Evolutionary conservation across 257 asterid genomes (phyloP), one percentile per base, ranked within the genome.

Genomic region (Solanum peruvianum): DNA sequence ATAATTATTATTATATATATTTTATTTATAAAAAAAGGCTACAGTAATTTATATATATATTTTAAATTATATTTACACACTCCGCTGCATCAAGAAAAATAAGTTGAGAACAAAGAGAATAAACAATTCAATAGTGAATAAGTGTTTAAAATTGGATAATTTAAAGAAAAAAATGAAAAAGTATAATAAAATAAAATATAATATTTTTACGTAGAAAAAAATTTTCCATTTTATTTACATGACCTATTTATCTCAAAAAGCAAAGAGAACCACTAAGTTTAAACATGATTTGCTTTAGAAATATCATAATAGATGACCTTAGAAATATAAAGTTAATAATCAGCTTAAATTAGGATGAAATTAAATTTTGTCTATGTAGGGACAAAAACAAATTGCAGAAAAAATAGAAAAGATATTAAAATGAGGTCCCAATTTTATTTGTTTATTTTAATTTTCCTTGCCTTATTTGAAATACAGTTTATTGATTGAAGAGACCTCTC

Each of bases 401-500:
- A 77, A 23, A 44, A 8, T 44, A 77, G n/a, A 77, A n/a, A 78
- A 4, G 9, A 80, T 47, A 25, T 1, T 16, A 45, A 16, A 35
- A 80, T 80, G 25, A 25, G 41, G 64, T 45, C 64, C 41, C 62
- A 29, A 15, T 44, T 12, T 21, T 62, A 10, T 23, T 23, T 23
- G n/a, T 23, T 62, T 4, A 23, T 42, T 13, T 23, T 23, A 21
- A 39, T 44, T 3, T 41, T 11, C 5, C 33, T 77, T n/a, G 47
- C 62, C 83, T 25, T 25, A 44, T 78, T 44, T 45, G 25, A 47
- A 80, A 16, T 47, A 29, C 44, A 27, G 66, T 47, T 47, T 27
- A 80, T 80, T 80, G 25, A 47, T 27, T 47, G 84, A 80, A 80
- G 67, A 80, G 67, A 47, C 67, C 41, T 15, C 42, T 47, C 11